phyloP scores from a whole-genome alignment of 768 basidiomycete species.

The Pleurotus salmoneostramineus region DNA sequence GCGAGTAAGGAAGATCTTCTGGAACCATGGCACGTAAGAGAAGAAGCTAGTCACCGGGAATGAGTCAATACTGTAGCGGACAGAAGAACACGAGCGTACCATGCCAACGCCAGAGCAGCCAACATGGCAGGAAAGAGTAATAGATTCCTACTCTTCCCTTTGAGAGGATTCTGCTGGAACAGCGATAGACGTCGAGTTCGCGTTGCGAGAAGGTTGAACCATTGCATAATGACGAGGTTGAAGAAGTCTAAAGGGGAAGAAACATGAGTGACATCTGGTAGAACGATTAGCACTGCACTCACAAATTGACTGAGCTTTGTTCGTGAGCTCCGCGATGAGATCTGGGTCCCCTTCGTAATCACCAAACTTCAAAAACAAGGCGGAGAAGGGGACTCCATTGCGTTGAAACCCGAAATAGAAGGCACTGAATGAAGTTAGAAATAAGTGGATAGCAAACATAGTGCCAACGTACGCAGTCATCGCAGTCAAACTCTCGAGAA shows the following conservation, averaged over 20 bases:
- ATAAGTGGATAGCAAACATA: slow-evolving; percentile 1
- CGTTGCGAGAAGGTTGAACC: slow-evolving; percentile 54
- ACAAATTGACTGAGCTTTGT: slow-evolving; percentile 47
- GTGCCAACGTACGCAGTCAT: slow-evolving; percentile 37
- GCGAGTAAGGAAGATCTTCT: slow-evolving; percentile 46
- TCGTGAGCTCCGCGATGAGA: slow-evolving; percentile 32
- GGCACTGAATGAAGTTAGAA: slow-evolving; percentile 17
- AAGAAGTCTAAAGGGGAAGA: slow-evolving; percentile 27
- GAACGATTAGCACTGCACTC: background rate
- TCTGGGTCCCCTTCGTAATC: slow-evolving; percentile 27
- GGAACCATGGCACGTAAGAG: slow-evolving; percentile 39
- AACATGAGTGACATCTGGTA: background rate
- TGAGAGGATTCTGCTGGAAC: slow-evolving; percentile 47
- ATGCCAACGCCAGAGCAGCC: slow-evolving; percentile 36
- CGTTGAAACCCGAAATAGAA: slow-evolving; percentile 40
- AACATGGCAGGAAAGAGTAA: slow-evolving; percentile 45
- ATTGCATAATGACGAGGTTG: slow-evolving; percentile 56
- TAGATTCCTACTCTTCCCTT: slow-evolving; percentile 27
- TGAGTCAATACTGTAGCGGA: slow-evolving; percentile 7
- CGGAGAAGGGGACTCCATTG: slow-evolving; percentile 43
- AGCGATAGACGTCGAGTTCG: slow-evolving; percentile 52
- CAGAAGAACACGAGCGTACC: slow-evolving; percentile 28
- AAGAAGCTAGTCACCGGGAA: slow-evolving; percentile 27
- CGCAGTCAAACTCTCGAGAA: slow-evolving; percentile 42
- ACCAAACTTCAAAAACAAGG: slow-evolving; percentile 42